Evolutionary conservation across 495 filamentous ascomycete species (phyloP).

Genomic region (Oleoguttula mirabilis): DNA sequence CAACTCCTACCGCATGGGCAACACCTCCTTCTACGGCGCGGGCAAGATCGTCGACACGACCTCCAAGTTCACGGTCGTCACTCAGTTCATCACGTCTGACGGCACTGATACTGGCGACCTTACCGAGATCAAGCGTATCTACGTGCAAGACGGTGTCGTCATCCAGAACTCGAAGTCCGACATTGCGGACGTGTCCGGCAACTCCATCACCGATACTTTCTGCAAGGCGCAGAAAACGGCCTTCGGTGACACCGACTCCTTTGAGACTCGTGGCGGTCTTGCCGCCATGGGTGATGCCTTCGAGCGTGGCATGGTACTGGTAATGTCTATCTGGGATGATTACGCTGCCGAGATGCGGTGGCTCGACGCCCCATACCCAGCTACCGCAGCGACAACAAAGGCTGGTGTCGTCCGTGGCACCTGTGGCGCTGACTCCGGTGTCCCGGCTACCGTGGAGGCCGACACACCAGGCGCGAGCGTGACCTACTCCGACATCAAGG

Average conservation of each 20-base stretch:
- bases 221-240: slow-evolving; percentile 48
- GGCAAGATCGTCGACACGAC: slow-evolving; percentile 46
- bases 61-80: slow-evolving; percentile 51
- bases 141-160: slow-evolving; percentile 48
- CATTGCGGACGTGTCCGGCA: slow-evolving; percentile 38
- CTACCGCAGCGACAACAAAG: slow-evolving; percentile 37
- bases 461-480: slow-evolving; percentile 16
- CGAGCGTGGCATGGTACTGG: slow-evolving; percentile 54
- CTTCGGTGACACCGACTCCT: slow-evolving; percentile 50
- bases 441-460: slow-evolving; percentile 20
- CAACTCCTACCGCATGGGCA: slow-evolving; percentile 50
- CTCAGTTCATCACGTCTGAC: slow-evolving; percentile 49
- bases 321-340: slow-evolving; percentile 71
- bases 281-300: slow-evolving; percentile 45
- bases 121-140: slow-evolving; percentile 46
- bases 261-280: slow-evolving; percentile 49
- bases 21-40: slow-evolving; percentile 43
- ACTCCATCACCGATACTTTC: slow-evolving; percentile 49
- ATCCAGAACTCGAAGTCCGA: slow-evolving; percentile 47
- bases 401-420: slow-evolving; percentile 61
- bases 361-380: slow-evolving; percentile 68
- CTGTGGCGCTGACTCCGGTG: slow-evolving; percentile 45
- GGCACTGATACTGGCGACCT: slow-evolving; percentile 36
- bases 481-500: slow-evolving; percentile 25
- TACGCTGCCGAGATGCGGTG: slow-evolving; percentile 69